Conservation (phyloP, 2,329 filamentous ascomycete species). For the Xylariaceae sp. region DNA sequence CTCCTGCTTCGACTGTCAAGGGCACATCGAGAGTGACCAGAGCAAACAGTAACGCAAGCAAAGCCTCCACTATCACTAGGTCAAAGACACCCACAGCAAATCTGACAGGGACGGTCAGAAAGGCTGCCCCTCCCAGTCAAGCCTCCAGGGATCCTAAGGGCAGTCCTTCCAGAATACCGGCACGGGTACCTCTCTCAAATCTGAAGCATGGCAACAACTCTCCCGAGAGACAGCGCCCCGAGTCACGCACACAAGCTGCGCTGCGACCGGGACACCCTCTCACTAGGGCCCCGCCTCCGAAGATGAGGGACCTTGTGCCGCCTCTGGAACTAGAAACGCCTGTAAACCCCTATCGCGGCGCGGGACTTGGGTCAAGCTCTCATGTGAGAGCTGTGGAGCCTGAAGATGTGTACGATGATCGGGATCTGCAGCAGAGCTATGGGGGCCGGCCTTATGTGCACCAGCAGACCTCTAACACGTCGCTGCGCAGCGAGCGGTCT, state of each 20-base stretch:
- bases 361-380: slow-evolving; percentile 45
- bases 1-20: slow-evolving; percentile 43
- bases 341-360: slow-evolving; percentile 41
- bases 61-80: slow-evolving; percentile 35
- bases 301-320: slow-evolving; percentile 74
- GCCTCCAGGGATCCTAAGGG: slow-evolving; percentile 31
- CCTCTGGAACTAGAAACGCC: slow-evolving; percentile 48
- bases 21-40: slow-evolving; percentile 31
- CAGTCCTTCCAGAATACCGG: slow-evolving; percentile 65
- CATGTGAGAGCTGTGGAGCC: slow-evolving; percentile 59
- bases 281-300: slow-evolving; percentile 70
- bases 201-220: slow-evolving; percentile 72
- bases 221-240: slow-evolving; percentile 60
- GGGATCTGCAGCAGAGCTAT: slow-evolving; percentile 37
- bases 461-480: slow-evolving; percentile 31
- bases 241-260: slow-evolving; percentile 39
- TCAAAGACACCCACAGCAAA: slow-evolving; percentile 52
- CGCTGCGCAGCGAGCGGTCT: slow-evolving; percentile 37
- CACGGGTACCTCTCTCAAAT: slow-evolving; percentile 63
- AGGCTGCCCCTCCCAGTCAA: slow-evolving; percentile 26
- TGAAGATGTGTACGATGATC: slow-evolving; percentile 82
- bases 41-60: slow-evolving; percentile 34
- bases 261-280: slow-evolving; percentile 50
- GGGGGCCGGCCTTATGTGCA: slow-evolving; percentile 31
- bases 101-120: slow-evolving; percentile 29